Base-by-base conservation (phyloP, 2,329 filamentous ascomycete species). In the Colletotrichum orbiculare region DNA sequence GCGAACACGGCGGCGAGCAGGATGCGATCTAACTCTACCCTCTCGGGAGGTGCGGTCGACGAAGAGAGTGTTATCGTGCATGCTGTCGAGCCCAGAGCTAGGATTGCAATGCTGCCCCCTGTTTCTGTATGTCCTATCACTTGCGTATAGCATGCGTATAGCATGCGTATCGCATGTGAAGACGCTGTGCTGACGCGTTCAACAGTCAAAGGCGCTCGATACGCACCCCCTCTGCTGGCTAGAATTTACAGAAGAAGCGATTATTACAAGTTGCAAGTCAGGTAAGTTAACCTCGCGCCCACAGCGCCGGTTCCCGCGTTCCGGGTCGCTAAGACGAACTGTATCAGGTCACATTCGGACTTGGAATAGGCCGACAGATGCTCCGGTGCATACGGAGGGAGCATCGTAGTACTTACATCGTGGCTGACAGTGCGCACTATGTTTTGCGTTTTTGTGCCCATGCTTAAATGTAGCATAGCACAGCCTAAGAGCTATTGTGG, bases 211-310 rank as follows among this genome's bases (percentile, higher is more conserved):
- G 77, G 82, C 86, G 11, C 88, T 97, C 41, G 94, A 97, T 76
- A 88, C 90, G 66, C 93, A 98, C 77, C 94, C 94, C 57, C 83
- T 97, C 49, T 92, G 89, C 76, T 97, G 94, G 91, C 79, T 99
- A 43, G 92, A 90, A n/a, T 99, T 99, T 72, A 94, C 95, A 59
- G 91, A 97, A 75, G 90, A 97, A 72, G 91, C 91, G 68, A 97
- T 99, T 70, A 89, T 98, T 73, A 97, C 94, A 41, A 93, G 93
- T 70, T 97, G 94, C 79, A 91, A 93, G 74, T 92, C 90, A 79
- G 95, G 95, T 96, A 82, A 77, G 90, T 83, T 56, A 71, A 69
- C 64, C 56, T 66, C 65, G 52, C 68, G 54, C 68, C 54, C 70
- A 68, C 35, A 33, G 34, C 50, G 38, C 12, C 4, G 42, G 11